Evolutionary conservation across 1,284 basidiomycete species (phyloP).

Genomic region (Puccinia polysora): DNA sequence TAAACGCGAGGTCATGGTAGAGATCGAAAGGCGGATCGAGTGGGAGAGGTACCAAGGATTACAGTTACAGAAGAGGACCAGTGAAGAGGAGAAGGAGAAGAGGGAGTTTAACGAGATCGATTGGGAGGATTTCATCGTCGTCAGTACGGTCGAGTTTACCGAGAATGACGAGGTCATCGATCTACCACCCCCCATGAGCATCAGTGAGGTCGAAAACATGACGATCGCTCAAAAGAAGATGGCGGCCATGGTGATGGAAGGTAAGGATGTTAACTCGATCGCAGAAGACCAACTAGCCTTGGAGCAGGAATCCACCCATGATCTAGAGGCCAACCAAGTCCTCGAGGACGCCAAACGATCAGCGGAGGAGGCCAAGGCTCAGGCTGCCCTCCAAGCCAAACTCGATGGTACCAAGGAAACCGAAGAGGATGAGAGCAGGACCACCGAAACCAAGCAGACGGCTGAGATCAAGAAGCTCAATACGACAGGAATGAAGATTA

Average conservation of each 20-base stretch:
- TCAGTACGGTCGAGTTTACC: conserved; percentile 97
- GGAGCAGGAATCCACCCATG: conserved; percentile 63
- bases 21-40: conserved; percentile 71
- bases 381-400: conserved; percentile 70
- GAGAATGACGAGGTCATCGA: conserved; percentile 79
- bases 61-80: conserved; percentile 75
- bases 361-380: conserved; percentile 65
- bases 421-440: conserved; percentile 68
- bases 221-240: conserved; percentile 94
- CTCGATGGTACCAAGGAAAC: conserved; percentile 65
- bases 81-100: conserved; percentile 82
- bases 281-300: conserved; percentile 67
- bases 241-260: conserved; percentile 96
- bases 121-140: conserved; percentile 99
- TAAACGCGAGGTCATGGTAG: conserved; percentile 72
- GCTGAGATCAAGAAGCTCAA: conserved; percentile 47
- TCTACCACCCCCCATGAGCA: conserved; percentile 87
- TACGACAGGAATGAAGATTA: conserved; percentile 76
- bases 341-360: conserved; percentile 64
- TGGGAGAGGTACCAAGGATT: conserved; percentile 82
- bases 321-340: conserved; percentile 62
- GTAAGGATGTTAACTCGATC: conserved; percentile 71
- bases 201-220: conserved; percentile 93
- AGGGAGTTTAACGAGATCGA: conserved; percentile 92
- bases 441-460: conserved; percentile 55